A percentile compares a stretch with the other conserved stretches of the same genome.
phyloP scores from a whole-genome alignment of 2,329 filamentous ascomycete species.

The Diaporthe longicolla region DNA sequence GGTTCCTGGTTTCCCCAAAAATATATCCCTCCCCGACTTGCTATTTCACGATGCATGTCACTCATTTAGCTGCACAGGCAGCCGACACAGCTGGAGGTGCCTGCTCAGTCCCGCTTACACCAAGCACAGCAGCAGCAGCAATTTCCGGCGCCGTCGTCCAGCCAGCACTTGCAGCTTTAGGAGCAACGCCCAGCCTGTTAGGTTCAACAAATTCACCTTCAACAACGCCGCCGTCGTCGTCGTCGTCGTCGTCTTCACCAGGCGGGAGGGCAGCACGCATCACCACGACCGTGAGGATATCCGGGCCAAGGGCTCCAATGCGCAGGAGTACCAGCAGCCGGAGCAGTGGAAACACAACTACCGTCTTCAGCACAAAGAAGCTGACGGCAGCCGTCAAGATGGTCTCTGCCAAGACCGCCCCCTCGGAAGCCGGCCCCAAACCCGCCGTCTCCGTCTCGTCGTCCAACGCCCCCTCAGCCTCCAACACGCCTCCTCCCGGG shows the following conservation, averaged over 20 bases:
- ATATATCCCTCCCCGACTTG: constrained; percentile 12
- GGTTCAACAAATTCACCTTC: not conserved
- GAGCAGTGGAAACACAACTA: constrained; percentile 30
- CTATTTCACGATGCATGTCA: constrained; percentile 39
- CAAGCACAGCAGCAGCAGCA: constrained; percentile 9
- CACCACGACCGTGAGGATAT: constrained; percentile 40
- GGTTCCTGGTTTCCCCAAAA: constrained; percentile 20
- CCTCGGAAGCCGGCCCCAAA: constrained; percentile 36
- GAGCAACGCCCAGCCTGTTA: not conserved
- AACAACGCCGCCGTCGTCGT: too few relatives aligned
- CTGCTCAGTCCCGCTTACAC: not conserved
- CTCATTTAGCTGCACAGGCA: constrained; percentile 39
- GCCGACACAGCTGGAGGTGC: constrained; percentile 35
- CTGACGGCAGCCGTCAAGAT: constrained; percentile 42
- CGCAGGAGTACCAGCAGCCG: constrained; percentile 39
- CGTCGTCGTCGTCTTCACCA: not conserved
- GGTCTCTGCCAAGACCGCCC: constrained; percentile 40
- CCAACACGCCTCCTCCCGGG: constrained; percentile 24
- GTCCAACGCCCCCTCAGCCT: constrained; percentile 20
- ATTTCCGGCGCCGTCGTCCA: not conserved
- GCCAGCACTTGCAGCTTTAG: not conserved
- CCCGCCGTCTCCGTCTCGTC: constrained; percentile 25
- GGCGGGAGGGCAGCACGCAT: constrained; percentile 34
- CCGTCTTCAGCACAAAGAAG: constrained; percentile 42
- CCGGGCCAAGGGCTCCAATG: constrained; percentile 38